Evolutionary conservation across 805 yeast genomes (phyloP).

Genomic region (Sporopachydermia quercuum): DNA sequence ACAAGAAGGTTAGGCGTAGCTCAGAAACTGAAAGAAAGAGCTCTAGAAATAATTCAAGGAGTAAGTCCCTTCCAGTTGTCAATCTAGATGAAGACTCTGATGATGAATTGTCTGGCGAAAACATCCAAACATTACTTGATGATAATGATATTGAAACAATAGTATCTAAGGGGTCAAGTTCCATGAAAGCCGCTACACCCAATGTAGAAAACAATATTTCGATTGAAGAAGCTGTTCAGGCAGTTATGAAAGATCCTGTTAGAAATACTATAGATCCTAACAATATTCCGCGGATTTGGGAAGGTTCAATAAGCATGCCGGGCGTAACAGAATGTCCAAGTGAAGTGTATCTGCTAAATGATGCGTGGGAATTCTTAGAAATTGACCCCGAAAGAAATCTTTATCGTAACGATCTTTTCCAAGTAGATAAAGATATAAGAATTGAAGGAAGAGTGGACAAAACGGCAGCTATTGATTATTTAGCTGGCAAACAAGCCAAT

Average conservation of each 20-base stretch:
- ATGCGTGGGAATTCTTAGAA: slow-evolving; percentile 17
- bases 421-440: slow-evolving; percentile 19
- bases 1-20: not conserved
- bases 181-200: slow-evolving; percentile 9
- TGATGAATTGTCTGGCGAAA: slow-evolving; percentile 6
- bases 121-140: slow-evolving; percentile 9
- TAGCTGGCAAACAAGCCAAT: slow-evolving; percentile 17
- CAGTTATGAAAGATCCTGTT: slow-evolving; percentile 12
- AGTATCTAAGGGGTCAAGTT: not conserved
- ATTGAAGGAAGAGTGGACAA: slow-evolving; percentile 53
- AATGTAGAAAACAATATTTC: slow-evolving; percentile 7
- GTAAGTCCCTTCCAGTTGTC: not conserved
- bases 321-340: slow-evolving; percentile 30
- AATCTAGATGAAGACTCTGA: not conserved
- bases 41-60: not conserved
- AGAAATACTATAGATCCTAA: slow-evolving; percentile 10
- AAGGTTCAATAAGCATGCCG: slow-evolving; percentile 33
- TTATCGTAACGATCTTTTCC: slow-evolving; percentile 12
- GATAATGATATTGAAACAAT: not conserved
- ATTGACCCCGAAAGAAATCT: slow-evolving; percentile 7
- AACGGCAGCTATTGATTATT: slow-evolving; percentile 39
- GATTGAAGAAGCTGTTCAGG: slow-evolving; percentile 2
- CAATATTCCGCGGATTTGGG: slow-evolving; percentile 23
- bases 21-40: not conserved
- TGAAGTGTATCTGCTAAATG: slow-evolving; percentile 15